Evolutionary conservation across 1,284 basidiomycete genomes (phyloP), one percentile per base, ranked within the genome.

Genomic region (Apiotrichum brassicae): DNA sequence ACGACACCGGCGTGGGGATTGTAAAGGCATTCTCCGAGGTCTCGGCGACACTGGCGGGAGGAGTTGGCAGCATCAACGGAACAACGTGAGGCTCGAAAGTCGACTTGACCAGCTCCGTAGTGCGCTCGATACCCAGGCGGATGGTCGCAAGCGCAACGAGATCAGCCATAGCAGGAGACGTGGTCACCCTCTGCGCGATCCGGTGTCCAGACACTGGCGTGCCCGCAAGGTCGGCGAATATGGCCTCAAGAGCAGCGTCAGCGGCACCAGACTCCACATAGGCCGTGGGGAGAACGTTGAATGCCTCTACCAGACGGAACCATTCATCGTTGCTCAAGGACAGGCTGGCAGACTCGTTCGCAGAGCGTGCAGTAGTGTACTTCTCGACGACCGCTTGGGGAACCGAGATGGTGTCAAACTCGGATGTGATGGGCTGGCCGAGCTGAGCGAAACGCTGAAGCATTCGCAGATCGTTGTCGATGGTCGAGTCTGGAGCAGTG

Each of bases 201-300:
- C 73, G 34, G 32, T 32, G 20, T 13, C 41, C 12, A 8, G 28
- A 12, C 18, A 24, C 19, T 6, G 26, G 25, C 26, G 45, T 13
- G 14, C 65, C 59, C 28, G 74, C 62, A 38, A 80, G 66, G 39
- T 70, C 64, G 12, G 65, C 62, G 46, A 78, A 80, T 1, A 85
- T 54, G 47, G 76, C 68, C 61, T 85, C 83, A 35, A 84, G 71
- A 1, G 54, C 57, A 3, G 49, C 43, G 49, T 64, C 63, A 39
- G 45, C 53, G 4, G 62, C 61, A 14, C 60, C 63, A 6, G 56
- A 50, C 26, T 56, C 45, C 20, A 61, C 30, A 28, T 41, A 30
- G 6, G 35, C 19, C 6, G 26, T 12, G 3, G 52, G 52, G 5
- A 54, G 23, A 16, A 38, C 24, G 30, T 37, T 32, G 14, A 55